Evolutionary conservation across 352 stramenopile species (phyloP), one percentile per base, ranked within the genome.

Genomic region (Pythium biforme): DNA sequence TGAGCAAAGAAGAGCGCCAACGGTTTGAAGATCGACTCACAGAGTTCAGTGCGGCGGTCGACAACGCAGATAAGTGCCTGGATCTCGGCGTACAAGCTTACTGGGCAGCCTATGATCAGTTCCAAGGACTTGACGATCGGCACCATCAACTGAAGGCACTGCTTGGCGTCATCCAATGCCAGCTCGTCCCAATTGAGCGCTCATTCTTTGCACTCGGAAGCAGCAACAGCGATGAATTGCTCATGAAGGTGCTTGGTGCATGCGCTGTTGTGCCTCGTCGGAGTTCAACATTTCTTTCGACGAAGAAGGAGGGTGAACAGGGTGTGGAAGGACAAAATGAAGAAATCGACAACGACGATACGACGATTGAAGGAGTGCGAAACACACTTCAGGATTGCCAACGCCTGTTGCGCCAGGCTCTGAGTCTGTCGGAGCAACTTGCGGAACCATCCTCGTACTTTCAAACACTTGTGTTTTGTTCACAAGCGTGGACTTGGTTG

Each of bases 401-500:
- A 46, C 85, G 81, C 34, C 68, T 92, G n/a, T 60, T 94, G 17
- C 82, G 82, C 17, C 75, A 74, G 23, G 82, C 84, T 8, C 55
- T 94, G 14, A 75, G 68, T 26, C 34, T 92, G n/a, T 80, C 79
- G 0, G 81, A 92, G 46, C 82, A 92, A 66, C 71, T 90, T 14
- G 77, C 79, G 1, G 80, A 87, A 29, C 76, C 83, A 0, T 71
- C 64, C 2, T 68, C 68, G n/a, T 86, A 89, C 34, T 70, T 92
- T 23, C 73, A 68, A 25, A 85, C 77, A 6, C 50, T 94, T 1
- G 83, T 92, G 20, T 75, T 70, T 39, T 88, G 75, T 55, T 77
- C 75, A 25, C 73, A 94, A 73, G 74, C 77, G n/a, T 94, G 84
- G 84, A 73, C 88, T 10, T 92, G 82, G 81, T 70, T 94, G 1